These are phyloP conservation scores for Eucalyptus pumila DNA, from an alignment of 345 rosid species.

Conservation along the genomic window DNA sequence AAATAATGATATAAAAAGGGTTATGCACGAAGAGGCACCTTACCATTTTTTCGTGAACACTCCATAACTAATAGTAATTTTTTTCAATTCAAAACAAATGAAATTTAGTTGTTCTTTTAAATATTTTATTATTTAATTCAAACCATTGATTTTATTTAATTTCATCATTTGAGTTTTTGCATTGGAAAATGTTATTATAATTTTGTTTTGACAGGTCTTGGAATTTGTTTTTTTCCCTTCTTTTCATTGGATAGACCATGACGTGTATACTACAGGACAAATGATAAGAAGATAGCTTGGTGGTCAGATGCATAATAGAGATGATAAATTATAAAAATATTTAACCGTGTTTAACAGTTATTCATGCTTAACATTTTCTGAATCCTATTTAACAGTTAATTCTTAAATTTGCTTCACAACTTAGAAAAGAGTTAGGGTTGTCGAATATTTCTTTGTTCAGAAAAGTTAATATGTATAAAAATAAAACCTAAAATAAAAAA, in stretches of 20 bases:
- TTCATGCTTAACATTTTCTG: neutral
- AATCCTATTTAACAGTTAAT: fast-evolving
- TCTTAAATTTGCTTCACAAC: neutral
- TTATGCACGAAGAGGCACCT: neutral
- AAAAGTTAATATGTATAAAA: neutral
- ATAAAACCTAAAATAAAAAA: neutral
- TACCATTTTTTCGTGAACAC: neutral
- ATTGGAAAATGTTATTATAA: no score
- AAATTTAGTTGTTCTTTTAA: neutral
- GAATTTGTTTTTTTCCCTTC: neutral
- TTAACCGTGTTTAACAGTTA: neutral
- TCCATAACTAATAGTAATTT: neutral
- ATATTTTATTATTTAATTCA: neutral
- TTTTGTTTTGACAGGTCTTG: neutral
- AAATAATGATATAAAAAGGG: neutral
- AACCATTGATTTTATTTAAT: neutral
- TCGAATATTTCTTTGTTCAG: neutral
- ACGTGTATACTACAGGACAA: neutral
- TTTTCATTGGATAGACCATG: neutral
- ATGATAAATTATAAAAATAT: neutral
- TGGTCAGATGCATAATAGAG: neutral
- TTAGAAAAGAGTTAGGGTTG: neutral
- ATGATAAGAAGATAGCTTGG: neutral
- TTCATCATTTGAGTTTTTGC: fast-evolving
- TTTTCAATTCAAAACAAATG: neutral